Percentiles rank a stretch among this genome's conserved stretches.
Evolutionary conservation across 1,284 basidiomycete genomes (phyloP).

Genomic region (Cryptococcus deneoformans): DNA sequence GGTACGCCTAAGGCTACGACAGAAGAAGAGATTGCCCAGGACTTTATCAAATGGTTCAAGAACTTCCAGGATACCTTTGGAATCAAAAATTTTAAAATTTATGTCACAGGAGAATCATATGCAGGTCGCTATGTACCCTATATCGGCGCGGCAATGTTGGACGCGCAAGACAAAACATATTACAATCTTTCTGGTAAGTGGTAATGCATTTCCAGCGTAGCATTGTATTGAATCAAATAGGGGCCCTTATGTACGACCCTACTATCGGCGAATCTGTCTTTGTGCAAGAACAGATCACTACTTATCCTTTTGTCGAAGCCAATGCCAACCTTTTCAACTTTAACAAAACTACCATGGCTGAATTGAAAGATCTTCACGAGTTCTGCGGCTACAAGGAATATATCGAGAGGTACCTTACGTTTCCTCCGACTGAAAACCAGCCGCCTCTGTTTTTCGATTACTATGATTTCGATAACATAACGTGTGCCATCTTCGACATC

Average conservation of each 20-base stretch:
- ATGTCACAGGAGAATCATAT: constrained; percentile 41
- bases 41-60: constrained; percentile 35
- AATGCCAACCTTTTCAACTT: constrained; percentile 20
- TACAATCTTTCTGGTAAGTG: constrained; percentile 16
- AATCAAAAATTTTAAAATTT: constrained; percentile 27
- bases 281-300: constrained; percentile 64
- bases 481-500: constrained; percentile 65
- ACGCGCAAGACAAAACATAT: constrained; percentile 23
- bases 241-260: constrained; percentile 32
- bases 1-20: constrained; percentile 62
- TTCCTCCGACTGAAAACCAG: constrained; percentile 58
- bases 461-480: constrained; percentile 49
- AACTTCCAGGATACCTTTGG: constrained; percentile 21
- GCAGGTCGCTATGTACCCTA: constrained; percentile 51
- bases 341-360: constrained; percentile 58
- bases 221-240: constrained; percentile 4
- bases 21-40: constrained; percentile 37
- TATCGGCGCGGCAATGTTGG: constrained; percentile 38
- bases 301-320: constrained; percentile 28
- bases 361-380: constrained; percentile 57
- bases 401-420: constrained; percentile 58
- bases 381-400: constrained; percentile 65
- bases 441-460: constrained; percentile 8
- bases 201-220: not conserved
- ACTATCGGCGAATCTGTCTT: constrained; percentile 49